Base-by-base conservation (phyloP, 495 filamentous ascomycete species). In the Lasiosphaeriaceae sp. region DNA sequence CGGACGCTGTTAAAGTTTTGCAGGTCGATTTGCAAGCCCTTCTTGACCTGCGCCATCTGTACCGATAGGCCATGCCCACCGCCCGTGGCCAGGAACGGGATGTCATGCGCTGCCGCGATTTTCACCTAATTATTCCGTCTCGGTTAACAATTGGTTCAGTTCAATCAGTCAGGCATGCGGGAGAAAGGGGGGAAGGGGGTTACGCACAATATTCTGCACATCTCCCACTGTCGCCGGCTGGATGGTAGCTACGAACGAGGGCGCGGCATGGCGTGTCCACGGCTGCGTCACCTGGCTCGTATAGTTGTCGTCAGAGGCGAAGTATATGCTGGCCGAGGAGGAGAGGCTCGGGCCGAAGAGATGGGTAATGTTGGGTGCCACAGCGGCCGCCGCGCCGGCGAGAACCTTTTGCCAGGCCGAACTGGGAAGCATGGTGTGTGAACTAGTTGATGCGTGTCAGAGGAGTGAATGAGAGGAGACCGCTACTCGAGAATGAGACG, bases 11-110 rank as follows among this genome's bases (percentile, higher is more conserved):
- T 3, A 9, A 31, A 31, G 9, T 31, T 20, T 16, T 44, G 41
- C 41, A 72, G 64, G 56, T 72, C 66, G n/a, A 72, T 69, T 5
- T 63, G 43, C n/a, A 72, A 46, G 11, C 59, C 69, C 19, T 66
- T 50, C 22, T 60, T 29, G 0, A 65, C n/a, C 5, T 37, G 39
- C 19, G 29, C 55, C 1, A 55, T 31, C n/a, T 9, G 16, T 14
- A 37, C 49, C 14, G 22, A 43, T 11, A 47, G 24, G n/a, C 52
- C 52, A 45, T 55, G 52, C 11, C 52, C 39, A n/a, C 52, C 52
- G 29, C 52, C 52, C 4, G 52, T 55, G 24, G 52, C 41, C n/a
- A 55, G 52, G 43, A 55, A 55, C 5, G 52, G 52, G 41, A 55
- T 55, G 22, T 47, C 31, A 23, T 55, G 2, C 2, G 41, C 20